phyloP scores from a whole-genome alignment of 2,329 filamentous ascomycete genomes.

The Xylariaceae sp. region DNA sequence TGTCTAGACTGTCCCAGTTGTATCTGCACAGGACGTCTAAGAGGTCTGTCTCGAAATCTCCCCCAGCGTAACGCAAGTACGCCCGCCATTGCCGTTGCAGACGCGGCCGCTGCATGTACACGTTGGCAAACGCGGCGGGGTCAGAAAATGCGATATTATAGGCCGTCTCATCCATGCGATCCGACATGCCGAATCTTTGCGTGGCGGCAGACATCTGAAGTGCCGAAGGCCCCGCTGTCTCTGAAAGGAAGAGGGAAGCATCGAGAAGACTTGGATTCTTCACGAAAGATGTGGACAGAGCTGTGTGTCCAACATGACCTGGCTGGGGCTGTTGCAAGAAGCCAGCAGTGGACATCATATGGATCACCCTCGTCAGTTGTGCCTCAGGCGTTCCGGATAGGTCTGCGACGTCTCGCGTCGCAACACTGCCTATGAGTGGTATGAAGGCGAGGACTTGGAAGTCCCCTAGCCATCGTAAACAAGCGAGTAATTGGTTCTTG shows the following conservation, averaged over 20 bases:
- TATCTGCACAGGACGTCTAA: not conserved
- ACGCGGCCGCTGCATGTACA: conserved; percentile 21
- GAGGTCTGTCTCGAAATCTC: not conserved
- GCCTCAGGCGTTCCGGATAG: conserved; percentile 36
- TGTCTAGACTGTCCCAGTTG: not conserved
- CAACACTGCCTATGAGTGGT: conserved; percentile 34
- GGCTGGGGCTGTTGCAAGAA: conserved; percentile 34
- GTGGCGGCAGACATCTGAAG: conserved; percentile 32
- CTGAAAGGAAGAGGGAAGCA: conserved; percentile 37
- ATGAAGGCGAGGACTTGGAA: conserved; percentile 43
- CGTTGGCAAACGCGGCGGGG: conserved; percentile 7
- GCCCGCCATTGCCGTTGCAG: conserved; percentile 32
- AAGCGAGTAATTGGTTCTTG: conserved; percentile 24
- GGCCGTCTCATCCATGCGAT: not conserved
- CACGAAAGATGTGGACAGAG: conserved; percentile 36
- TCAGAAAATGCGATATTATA: conserved; percentile 5
- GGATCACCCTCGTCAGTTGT: conserved; percentile 35
- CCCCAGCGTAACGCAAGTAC: conserved; percentile 24
- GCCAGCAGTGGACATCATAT: conserved; percentile 31
- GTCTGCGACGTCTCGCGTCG: conserved; percentile 39
- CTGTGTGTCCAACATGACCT: conserved; percentile 35
- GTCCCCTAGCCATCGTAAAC: conserved; percentile 41
- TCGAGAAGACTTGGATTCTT: conserved; percentile 33
- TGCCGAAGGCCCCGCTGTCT: conserved; percentile 32
- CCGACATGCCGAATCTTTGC: conserved; percentile 8